Evolutionary conservation across 78 protist genomes (phyloP).

Genomic region (slime mould (Dictyostelium discoideum)): DNA sequence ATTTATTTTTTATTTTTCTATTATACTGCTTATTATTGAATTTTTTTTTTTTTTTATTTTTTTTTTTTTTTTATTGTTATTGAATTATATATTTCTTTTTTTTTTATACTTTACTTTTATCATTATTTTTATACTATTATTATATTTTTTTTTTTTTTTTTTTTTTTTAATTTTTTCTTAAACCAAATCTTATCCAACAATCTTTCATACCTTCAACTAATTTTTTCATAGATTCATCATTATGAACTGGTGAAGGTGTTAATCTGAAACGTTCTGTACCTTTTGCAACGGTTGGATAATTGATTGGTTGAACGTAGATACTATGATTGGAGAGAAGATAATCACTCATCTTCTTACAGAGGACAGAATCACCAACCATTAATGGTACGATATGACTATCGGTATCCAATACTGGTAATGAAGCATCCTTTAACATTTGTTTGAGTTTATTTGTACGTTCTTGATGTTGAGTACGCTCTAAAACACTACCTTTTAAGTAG

Average conservation of each 20-base stretch:
- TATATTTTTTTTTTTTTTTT: neutral
- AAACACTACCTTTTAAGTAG: constrained; percentile 76
- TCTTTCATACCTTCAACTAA: constrained; percentile 67
- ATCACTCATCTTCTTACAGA: constrained; percentile 87
- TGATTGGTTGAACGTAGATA: constrained; percentile 96
- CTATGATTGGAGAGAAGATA: constrained; percentile 80
- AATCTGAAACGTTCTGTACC: constrained; percentile 89
- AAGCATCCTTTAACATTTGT: constrained; percentile 75
- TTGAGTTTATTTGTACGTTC: constrained; percentile 69
- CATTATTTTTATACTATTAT: neutral
- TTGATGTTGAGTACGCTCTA: constrained; percentile 82
- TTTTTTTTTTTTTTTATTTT: no score
- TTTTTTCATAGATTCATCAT: constrained; percentile 71
- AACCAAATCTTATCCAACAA: constrained; percentile 84
- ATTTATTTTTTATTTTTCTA: no score
- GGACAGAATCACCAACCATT: constrained; percentile 90
- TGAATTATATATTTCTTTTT: no score
- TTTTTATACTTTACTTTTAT: no score
- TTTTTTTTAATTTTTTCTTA: neutral
- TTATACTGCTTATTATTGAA: no score
- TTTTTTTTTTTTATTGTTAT: no score
- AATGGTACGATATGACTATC: constrained; percentile 93
- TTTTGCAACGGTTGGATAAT: constrained; percentile 96
- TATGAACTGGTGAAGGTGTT: constrained; percentile 94
- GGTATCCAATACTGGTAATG: constrained; percentile 87